Percentiles rank a stretch among this genome's conserved stretches.
Evolutionary conservation across 495 filamentous ascomycete species (phyloP).

Genomic region (Lophiostoma macrostomum): DNA sequence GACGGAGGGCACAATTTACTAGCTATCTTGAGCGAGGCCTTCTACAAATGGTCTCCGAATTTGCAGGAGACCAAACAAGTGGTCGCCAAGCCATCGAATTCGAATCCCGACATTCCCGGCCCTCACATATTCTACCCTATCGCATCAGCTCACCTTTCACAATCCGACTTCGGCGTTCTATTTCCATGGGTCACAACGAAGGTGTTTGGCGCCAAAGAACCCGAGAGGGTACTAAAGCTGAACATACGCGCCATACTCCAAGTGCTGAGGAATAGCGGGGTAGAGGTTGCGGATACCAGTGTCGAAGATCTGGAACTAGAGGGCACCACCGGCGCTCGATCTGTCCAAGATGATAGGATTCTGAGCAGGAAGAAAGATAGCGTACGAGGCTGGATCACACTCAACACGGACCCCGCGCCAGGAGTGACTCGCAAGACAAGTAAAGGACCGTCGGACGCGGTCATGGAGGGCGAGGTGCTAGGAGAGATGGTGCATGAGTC

Average conservation of each 20-base stretch:
- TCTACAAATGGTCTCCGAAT: constrained; percentile 68
- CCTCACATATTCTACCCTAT: constrained; percentile 58
- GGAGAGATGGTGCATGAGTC: constrained; percentile 19
- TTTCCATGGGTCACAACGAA: constrained; percentile 64
- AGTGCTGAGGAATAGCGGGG: constrained; percentile 51
- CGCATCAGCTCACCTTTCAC: constrained; percentile 64
- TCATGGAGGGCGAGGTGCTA: constrained; percentile 33
- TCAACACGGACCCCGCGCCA: constrained; percentile 18
- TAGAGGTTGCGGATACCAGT: constrained; percentile 53
- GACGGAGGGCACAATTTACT: constrained; percentile 53
- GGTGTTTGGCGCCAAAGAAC: constrained; percentile 58
- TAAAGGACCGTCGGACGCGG: constrained; percentile 27
- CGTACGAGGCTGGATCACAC: constrained; percentile 30
- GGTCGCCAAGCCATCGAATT: constrained; percentile 42
- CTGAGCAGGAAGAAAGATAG: constrained; percentile 12
- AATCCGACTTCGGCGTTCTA: constrained; percentile 74
- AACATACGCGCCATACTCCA: constrained; percentile 64
- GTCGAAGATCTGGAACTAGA: constrained; percentile 47
- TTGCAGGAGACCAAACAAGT: constrained; percentile 57
- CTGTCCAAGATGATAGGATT: constrained; percentile 27
- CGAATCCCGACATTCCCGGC: constrained; percentile 12
- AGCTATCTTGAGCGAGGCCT: constrained; percentile 63
- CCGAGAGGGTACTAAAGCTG: constrained; percentile 58
- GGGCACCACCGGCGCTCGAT: neutral
- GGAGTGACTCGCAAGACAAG: neutral